Conservation (phyloP, 2,329 filamentous ascomycete species). For the Hirsutella thompsonii region DNA sequence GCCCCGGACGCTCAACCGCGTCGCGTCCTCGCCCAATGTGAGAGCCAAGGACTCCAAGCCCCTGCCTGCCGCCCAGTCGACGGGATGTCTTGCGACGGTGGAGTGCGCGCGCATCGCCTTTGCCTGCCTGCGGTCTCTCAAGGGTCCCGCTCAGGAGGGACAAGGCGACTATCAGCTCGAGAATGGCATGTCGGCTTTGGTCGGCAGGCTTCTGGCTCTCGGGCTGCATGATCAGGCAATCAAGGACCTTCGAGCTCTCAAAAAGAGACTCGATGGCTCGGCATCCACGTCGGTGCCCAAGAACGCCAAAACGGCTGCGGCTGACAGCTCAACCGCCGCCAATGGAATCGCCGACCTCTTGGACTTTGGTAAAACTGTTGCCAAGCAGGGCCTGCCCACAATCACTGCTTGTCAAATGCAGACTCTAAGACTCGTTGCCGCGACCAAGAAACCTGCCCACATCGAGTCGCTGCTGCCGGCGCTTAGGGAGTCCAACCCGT, state of each 20-base stretch:
- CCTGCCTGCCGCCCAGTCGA: conserved; percentile 17
- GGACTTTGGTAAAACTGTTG: conserved; percentile 38
- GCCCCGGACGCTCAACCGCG: conserved; percentile 46
- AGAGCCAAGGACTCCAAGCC: conserved; percentile 19
- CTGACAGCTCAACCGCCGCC: conserved; percentile 16
- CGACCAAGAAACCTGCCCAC: conserved; percentile 43
- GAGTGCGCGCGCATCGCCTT: conserved; percentile 62
- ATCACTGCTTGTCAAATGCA: conserved; percentile 54
- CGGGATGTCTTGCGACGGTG: conserved; percentile 41
- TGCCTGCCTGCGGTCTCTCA: conserved; percentile 44
- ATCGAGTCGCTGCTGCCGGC: conserved; percentile 45
- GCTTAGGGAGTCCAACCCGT: conserved; percentile 36
- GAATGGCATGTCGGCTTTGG: conserved; percentile 56
- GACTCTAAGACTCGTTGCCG: conserved; percentile 48
- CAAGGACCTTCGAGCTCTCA: conserved; percentile 55
- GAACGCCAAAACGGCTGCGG: conserved; percentile 12
- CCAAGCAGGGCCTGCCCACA: conserved; percentile 34
- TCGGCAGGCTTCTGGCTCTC: conserved; percentile 51
- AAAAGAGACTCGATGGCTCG: conserved; percentile 41
- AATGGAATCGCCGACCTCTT: conserved; percentile 43
- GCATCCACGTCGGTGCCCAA: conserved; percentile 17
- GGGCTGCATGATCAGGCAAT: conserved; percentile 54
- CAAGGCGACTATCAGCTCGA: conserved; percentile 58
- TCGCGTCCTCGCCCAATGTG: conserved; percentile 37
- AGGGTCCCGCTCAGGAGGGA: conserved; percentile 37